Evolutionary conservation across 768 basidiomycete species (phyloP), one percentile per base, ranked within the genome.

Genomic region (Kwoniella heveanensis): DNA sequence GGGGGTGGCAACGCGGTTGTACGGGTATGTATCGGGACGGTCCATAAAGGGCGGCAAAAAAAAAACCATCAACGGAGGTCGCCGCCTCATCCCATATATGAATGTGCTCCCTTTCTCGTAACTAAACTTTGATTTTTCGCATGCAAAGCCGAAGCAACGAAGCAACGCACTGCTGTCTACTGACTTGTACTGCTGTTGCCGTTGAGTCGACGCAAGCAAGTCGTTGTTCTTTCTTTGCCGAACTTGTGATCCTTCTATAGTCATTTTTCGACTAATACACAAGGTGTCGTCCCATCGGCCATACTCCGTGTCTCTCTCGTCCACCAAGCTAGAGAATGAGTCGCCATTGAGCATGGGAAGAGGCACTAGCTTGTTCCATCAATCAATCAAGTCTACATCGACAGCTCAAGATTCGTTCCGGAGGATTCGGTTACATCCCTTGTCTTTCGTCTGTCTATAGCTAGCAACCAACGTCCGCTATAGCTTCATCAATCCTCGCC

Each of bases 201-300:
- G 39, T 44, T 44, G 39, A 44, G 39, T 44, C 39, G 39, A 44
- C 39, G 39, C 39, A 44, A 44, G 39, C 39, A 44, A 44, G 39
- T 44, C 39, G 39, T 44, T 17, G 39, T 17, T 17, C 6, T 44
- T 44, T 44, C 39, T 44, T 17, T 44, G 39, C 39, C 39, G 39
- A 44, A 19, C 39, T 44, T 17, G 3, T 17, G 6, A 9, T 44
- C 9, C 39, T 10, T 17, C 8, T 3, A 44, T 9, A 10, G 39
- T 10, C 15, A 17, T 3, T 44, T 10, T 17, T 44, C 3, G 39
- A 8, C 17, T 4, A 44, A 13, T 36, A 36, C 13, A 36, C 32
- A 36, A 7, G 7, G 6, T 36, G 7, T 10, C 39, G 10, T 10
- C 39, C 8, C 39, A 44, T 44, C 39, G 39, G 39, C 39, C 39